Conservation (phyloP, 345 rosid genomes). For the Eucalyptus microcorys region DNA sequence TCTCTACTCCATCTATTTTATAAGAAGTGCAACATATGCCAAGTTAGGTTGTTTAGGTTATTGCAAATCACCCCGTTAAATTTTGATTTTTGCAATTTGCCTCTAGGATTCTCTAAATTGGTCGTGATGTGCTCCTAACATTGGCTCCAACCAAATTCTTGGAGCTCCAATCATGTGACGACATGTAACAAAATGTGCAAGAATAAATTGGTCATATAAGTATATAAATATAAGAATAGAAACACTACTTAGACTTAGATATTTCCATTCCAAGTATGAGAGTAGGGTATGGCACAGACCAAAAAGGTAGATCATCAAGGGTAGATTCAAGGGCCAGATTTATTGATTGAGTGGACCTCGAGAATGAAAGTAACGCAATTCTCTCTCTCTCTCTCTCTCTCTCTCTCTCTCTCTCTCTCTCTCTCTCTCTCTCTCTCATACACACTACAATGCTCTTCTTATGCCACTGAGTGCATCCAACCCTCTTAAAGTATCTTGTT, state of each 20-base stretch:
- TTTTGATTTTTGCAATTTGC: not conserved
- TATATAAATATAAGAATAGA: not conserved
- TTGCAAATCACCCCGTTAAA: not conserved
- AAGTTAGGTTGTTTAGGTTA: not conserved
- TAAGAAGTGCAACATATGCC: not conserved
- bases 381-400: not conserved
- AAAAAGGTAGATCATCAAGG: too few species aligned
- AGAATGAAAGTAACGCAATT: too few species aligned
- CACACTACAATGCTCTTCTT: not conserved
- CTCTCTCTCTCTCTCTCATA: too few species aligned
- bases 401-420: too few species aligned
- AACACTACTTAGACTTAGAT: not conserved
- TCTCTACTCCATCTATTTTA: not conserved
- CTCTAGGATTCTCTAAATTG: not conserved
- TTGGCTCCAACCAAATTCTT: not conserved
- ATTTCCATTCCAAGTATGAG: too few species aligned
- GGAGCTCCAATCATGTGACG: not conserved
- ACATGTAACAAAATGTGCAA: rapidly evolving
- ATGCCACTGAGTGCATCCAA: not conserved
- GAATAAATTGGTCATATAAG: not conserved
- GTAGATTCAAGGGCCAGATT: too few species aligned
- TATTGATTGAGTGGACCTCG: too few species aligned
- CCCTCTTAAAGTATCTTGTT: not conserved
- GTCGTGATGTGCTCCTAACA: not conserved
- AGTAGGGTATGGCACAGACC: too few species aligned